phyloP scores from a whole-genome alignment of 2,329 filamentous ascomycete genomes.

The Tolypocladium tropicale region DNA sequence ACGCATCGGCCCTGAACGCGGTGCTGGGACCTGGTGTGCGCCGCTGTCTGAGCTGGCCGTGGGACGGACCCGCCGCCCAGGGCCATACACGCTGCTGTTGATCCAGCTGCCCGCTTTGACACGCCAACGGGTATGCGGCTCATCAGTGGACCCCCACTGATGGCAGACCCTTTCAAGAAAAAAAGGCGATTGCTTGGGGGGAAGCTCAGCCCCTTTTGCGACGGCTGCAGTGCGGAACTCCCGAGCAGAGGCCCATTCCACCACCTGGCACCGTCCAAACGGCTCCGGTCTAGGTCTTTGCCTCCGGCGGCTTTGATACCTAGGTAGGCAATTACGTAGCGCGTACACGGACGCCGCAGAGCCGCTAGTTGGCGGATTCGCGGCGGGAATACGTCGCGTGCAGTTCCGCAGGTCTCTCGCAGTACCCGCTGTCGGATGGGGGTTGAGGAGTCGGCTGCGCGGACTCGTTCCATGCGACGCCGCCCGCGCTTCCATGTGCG shows the following conservation, averaged over 20 bases:
- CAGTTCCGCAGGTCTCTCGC: background rate
- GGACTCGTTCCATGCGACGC: background rate
- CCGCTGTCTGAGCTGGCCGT: background rate
- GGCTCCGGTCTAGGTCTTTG: background rate
- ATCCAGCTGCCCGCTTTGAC: background rate
- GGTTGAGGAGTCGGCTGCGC: background rate
- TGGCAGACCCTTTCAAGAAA: constrained; percentile 1
- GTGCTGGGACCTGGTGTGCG: background rate
- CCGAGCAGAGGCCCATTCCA: background rate
- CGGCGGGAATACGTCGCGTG: background rate
- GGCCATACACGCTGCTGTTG: background rate
- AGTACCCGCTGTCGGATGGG: background rate
- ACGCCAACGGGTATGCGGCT: background rate
- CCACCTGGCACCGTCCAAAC: background rate
- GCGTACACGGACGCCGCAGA: background rate
- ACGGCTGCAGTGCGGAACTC: constrained; percentile 2
- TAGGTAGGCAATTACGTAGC: too few relatives aligned
- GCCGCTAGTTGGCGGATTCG: background rate
- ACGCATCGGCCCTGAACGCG: background rate
- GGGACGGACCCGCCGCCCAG: background rate
- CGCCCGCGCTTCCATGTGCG: background rate
- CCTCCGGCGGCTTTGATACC: background rate
- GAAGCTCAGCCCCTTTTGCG: constrained; percentile 2
- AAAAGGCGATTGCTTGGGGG: background rate
- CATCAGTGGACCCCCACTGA: background rate